These are phyloP conservation scores for Fragilariopsis cylindrus DNA, from an alignment of 108 stramenopile species.

Conservation along the genomic window DNA sequence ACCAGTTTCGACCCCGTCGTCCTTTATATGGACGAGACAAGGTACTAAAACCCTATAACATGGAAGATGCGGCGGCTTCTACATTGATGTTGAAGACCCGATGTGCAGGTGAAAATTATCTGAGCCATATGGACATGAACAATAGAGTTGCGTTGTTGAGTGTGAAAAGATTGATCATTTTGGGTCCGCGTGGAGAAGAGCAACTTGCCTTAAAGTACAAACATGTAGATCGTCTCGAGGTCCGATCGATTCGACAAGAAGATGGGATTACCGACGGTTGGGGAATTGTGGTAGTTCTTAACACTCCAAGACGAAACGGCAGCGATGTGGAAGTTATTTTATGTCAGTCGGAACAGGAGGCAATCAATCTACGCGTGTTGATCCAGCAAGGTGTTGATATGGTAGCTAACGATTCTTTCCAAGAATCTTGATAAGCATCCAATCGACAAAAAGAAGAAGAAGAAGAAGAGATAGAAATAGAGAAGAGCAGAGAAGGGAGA, in stretches of 20 bases:
- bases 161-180: conserved; percentile 51
- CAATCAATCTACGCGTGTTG: conserved; percentile 35
- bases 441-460: too few relatives aligned
- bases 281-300: conserved; percentile 55
- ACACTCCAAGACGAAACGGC: conserved; percentile 48
- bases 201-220: conserved; percentile 54
- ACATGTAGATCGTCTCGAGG: conserved; percentile 49
- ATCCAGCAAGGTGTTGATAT: conserved; percentile 47
- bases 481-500: too few relatives aligned
- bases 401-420: conserved; percentile 1
- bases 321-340: conserved; percentile 59
- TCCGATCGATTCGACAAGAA: conserved; percentile 37
- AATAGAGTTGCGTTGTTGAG: conserved; percentile 65
- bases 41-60: conserved; percentile 47
- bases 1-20: conserved; percentile 63
- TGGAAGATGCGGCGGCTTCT: conserved; percentile 71
- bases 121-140: conserved; percentile 69
- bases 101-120: conserved; percentile 65
- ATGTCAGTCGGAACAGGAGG: conserved; percentile 45
- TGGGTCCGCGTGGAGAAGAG: conserved; percentile 66
- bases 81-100: conserved; percentile 61
- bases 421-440: neutral
- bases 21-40: conserved; percentile 72
- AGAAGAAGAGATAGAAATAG: too few relatives aligned
- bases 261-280: conserved; percentile 35